Evolutionary conservation across 257 asterid genomes (phyloP).

Genomic region (Salvia miltiorrhiza): DNA sequence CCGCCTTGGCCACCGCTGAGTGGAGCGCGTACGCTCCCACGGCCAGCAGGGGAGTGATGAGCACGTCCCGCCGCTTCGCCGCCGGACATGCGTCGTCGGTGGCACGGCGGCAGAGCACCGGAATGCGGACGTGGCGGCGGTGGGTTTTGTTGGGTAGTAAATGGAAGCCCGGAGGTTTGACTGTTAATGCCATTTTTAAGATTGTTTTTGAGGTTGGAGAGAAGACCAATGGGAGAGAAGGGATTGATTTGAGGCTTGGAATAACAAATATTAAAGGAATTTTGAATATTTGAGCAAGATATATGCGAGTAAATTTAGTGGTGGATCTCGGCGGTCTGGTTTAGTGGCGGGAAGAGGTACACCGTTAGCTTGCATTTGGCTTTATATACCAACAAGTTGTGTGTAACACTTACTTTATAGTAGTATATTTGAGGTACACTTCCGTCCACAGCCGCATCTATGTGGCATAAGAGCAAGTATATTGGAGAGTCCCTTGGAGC

Average conservation of each 20-base stretch:
- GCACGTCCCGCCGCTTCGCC: constrained; percentile 61
- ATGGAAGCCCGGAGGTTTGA: constrained; percentile 33
- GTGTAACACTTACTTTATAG: too few relatives aligned
- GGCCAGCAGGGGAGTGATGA: constrained; percentile 60
- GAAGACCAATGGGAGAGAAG: too few relatives aligned
- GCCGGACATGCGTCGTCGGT: constrained; percentile 33
- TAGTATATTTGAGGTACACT: too few relatives aligned
- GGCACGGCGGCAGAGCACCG: constrained; percentile 32
- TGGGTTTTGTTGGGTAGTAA: constrained; percentile 3
- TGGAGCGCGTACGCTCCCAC: constrained; percentile 60
- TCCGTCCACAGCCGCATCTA: too few relatives aligned
- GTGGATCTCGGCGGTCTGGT: constrained; percentile 11
- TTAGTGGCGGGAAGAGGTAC: constrained; percentile 27
- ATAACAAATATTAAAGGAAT: background rate
- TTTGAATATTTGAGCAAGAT: constrained; percentile 25
- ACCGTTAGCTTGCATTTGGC: constrained; percentile 23
- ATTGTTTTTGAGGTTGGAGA: background rate
- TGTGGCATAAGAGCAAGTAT: too few relatives aligned
- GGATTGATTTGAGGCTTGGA: constrained; percentile 25
- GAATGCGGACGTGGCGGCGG: constrained; percentile 41
- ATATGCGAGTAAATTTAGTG: constrained; percentile 18
- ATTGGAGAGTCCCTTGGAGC: too few relatives aligned
- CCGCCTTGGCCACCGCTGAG: constrained; percentile 74
- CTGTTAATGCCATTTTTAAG: constrained; percentile 25
- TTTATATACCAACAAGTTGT: background rate